These are phyloP conservation scores for Solanum hybrid DNA, from an alignment of 305 asterid species.

Conservation along the genomic window DNA sequence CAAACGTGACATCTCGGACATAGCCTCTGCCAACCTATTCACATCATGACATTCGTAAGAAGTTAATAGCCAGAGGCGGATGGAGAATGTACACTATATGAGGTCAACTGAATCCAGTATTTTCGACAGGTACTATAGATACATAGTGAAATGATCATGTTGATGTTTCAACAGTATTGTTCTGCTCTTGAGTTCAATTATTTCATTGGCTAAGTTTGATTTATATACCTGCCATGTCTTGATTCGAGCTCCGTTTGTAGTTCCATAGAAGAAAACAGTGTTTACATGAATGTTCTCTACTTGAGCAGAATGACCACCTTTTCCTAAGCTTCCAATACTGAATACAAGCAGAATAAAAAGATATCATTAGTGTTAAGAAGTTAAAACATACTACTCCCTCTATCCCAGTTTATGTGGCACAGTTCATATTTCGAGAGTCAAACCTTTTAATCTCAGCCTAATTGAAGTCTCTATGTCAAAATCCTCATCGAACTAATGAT, in stretches of 20 bases:
- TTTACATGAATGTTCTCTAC: constrained; percentile 10
- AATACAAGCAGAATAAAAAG: background rate
- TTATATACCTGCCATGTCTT: constrained; percentile 18
- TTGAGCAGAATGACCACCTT: constrained; percentile 6
- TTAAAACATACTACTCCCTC: background rate
- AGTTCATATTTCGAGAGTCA: background rate
- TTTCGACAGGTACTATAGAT: background rate
- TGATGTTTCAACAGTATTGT: background rate
- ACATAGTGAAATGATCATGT: background rate
- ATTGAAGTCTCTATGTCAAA: background rate
- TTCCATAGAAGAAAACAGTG: constrained; percentile 5
- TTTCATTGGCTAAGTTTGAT: background rate
- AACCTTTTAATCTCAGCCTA: background rate
- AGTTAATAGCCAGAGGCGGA: background rate
- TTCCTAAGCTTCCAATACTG: constrained; percentile 21
- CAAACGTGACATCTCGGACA: constrained; percentile 4
- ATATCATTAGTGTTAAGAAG: background rate
- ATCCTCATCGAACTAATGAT: background rate
- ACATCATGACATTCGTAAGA: background rate
- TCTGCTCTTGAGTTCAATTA: background rate
- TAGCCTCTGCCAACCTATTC: constrained; percentile 12
- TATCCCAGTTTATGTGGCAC: background rate
- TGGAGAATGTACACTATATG: background rate
- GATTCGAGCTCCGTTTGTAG: constrained; percentile 17
- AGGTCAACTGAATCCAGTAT: background rate